Base-by-base conservation (phyloP, 164 flowering plant species). In the Annona cherimola region DNA sequence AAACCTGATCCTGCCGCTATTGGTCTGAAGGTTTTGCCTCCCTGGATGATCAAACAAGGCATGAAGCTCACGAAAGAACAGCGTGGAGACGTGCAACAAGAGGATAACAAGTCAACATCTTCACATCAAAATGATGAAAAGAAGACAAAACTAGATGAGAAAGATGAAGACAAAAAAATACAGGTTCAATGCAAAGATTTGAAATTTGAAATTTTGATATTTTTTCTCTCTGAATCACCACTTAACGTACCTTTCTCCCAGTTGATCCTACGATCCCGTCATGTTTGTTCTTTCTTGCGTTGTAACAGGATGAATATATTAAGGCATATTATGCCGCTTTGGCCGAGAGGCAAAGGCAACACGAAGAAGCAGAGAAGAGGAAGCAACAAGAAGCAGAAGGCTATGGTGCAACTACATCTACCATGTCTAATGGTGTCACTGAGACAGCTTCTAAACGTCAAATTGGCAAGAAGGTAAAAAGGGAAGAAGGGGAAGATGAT, bases 31-130 rank as follows among this genome's bases (percentile, higher is more conserved):
- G 94, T 91, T 67, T 74, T 96, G 76, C 99, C 99, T 63, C 98
- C 98, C 26, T 93, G 99, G 99, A 93, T 95, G 99, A 95, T 95
- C 70, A 93, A 84, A 82, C 81, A 90, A 83, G 96, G 98, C 67
- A 93, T 96, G 99, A 86, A 86, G 61, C 92, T 96, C 62, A 92
- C 98, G 11, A 86, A 83, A 69, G 96, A 90, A 76, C 99, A 96
- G 77, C 94, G 92, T 61, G 98, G 97, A 63, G 95, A 84, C 74
- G 76, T 78, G 68, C 84, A 83, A 79, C 83, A 84, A 72, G 97
- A 85, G 65, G 95, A 82, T 45, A 81, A 74, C n/a, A 77, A 74
- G 76, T 80, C 87, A 71, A 68, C 76, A 20, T 18, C 85, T 54
- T 62, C 67, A 43, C 80, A 69, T 46, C 61, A 69, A 55, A 71